Percentiles rank a stretch among this genome's conserved stretches.
phyloP scores from a whole-genome alignment of 805 yeast species.

The Suhomyces tanzawaensis region DNA sequence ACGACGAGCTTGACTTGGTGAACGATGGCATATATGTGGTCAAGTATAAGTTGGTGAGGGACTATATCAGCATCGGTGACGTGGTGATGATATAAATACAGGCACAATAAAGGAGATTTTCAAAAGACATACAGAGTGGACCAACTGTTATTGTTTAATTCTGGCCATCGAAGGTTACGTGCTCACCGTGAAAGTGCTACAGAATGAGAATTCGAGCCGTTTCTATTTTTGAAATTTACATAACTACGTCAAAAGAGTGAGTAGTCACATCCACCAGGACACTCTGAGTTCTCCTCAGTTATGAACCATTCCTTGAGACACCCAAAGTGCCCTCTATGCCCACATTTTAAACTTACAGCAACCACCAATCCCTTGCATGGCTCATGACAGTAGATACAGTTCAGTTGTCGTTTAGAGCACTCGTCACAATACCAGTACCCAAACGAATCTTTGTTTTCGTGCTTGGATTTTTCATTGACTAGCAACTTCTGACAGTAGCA shows the following conservation, averaged over 20 bases:
- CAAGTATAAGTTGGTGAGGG: conserved; percentile 49
- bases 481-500: conserved; percentile 58
- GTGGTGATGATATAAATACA: conserved; percentile 35
- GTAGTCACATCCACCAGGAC: conserved; percentile 76
- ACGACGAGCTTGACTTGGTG: conserved; percentile 39
- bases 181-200: no score
- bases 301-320: conserved; percentile 80
- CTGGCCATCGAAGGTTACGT: no score
- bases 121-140: no score
- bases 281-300: conserved; percentile 58
- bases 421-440: conserved; percentile 87
- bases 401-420: conserved; percentile 58
- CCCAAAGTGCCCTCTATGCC: conserved; percentile 82
- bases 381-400: conserved; percentile 76
- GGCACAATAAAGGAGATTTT: no score
- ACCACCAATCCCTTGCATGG: conserved; percentile 73
- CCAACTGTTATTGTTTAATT: no score
- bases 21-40: conserved; percentile 73
- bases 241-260: not conserved
- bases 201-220: no score
- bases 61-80: conserved; percentile 37
- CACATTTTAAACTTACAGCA: conserved; percentile 61
- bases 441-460: conserved; percentile 29
- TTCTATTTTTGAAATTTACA: no score
- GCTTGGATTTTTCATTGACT: conserved; percentile 54